Percentiles rank a stretch among this genome's conserved stretches.
These are phyloP conservation scores for Diospyros lotus DNA, from an alignment of 148 eudicot species.

Conservation along the genomic window DNA sequence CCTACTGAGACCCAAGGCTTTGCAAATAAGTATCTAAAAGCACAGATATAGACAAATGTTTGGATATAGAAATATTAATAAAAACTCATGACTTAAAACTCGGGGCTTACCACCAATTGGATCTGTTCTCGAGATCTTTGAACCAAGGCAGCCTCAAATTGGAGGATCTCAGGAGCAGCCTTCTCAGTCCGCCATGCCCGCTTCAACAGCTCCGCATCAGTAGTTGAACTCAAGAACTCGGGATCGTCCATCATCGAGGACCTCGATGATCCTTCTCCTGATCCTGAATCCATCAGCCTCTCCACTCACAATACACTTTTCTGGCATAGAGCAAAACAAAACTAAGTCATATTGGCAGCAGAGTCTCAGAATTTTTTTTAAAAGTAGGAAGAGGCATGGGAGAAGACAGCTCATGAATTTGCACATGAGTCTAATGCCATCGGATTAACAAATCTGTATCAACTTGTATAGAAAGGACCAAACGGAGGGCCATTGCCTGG, in stretches of 20 bases:
- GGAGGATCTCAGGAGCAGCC: constrained; percentile 76
- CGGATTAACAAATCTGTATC: no score
- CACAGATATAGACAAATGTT: background rate
- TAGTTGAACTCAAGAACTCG: constrained; percentile 66
- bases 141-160: constrained; percentile 47
- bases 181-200: constrained; percentile 89
- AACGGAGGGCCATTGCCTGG: no score
- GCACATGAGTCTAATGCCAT: constrained; percentile 8
- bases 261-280: constrained; percentile 27
- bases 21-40: background rate
- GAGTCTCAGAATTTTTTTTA: background rate
- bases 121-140: constrained; percentile 72
- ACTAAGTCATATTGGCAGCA: background rate
- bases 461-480: no score
- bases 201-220: constrained; percentile 76
- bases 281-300: constrained; percentile 28
- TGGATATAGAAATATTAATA: no score
- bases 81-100: no score
- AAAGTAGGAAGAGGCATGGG: background rate
- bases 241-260: constrained; percentile 40
- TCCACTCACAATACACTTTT: background rate
- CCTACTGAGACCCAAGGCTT: background rate
- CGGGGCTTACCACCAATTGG: constrained; percentile 59
- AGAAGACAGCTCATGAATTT: constrained; percentile 7
- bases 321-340: background rate